Percentiles rank a stretch among this genome's conserved stretches.
Evolutionary conservation across 2,329 filamentous ascomycete species (phyloP).

Genomic region (Amylocarpus encephaloides): DNA sequence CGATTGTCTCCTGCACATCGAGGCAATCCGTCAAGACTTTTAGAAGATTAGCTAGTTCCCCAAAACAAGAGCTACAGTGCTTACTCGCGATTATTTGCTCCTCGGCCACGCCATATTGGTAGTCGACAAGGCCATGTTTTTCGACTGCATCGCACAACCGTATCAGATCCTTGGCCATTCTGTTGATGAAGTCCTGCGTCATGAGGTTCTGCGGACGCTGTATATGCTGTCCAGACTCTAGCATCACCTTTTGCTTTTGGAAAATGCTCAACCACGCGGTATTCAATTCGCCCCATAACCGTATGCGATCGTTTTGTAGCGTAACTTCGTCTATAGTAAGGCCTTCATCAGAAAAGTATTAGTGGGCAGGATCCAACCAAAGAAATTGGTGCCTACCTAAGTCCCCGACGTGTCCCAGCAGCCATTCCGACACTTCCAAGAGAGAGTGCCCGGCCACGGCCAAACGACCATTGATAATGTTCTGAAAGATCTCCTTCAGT

Average conservation of each 20-base stretch:
- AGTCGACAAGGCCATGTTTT: constrained; percentile 90
- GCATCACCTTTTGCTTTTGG: constrained; percentile 75
- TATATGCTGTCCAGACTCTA: constrained; percentile 34
- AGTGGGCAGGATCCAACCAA: constrained; percentile 27
- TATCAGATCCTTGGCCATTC: constrained; percentile 76
- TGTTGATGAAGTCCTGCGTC: constrained; percentile 61
- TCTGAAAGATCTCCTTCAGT: constrained; percentile 56
- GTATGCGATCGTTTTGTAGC: constrained; percentile 68
- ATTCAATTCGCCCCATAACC: constrained; percentile 93
- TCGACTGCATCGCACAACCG: constrained; percentile 81
- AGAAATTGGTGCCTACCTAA: constrained; percentile 49
- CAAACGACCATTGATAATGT: constrained; percentile 53
- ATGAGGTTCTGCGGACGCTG: constrained; percentile 54
- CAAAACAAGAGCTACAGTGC: constrained; percentile 28
- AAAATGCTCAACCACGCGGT: constrained; percentile 80
- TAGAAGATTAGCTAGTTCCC: not conserved
- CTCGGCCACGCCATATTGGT: constrained; percentile 94
- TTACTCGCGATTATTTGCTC: constrained; percentile 80
- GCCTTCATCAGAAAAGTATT: constrained; percentile 48
- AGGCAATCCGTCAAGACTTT: constrained; percentile 47
- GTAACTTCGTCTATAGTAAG: constrained; percentile 76
- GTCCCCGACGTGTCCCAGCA: constrained; percentile 57
- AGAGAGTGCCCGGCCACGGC: constrained; percentile 52
- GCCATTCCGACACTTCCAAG: constrained; percentile 58
- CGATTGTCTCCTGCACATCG: constrained; percentile 42